Conservation (phyloP, 257 asterid species). For the Fraxinus americana region DNA sequence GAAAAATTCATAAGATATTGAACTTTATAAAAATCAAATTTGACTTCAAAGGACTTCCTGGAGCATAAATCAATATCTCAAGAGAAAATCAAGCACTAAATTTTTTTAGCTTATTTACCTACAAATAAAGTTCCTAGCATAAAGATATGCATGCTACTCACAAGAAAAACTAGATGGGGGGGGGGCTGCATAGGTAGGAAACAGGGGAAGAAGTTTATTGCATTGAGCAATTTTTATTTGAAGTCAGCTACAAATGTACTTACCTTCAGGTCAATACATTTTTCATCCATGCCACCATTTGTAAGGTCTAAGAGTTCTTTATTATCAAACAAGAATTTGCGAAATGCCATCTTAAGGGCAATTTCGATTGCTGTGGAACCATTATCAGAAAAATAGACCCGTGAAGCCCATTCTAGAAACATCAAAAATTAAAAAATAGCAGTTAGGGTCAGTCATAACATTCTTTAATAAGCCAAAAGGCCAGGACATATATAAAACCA, state of each 20-base stretch:
- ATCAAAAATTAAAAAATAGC: conserved; percentile 16
- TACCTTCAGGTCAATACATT: conserved; percentile 72
- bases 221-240: conserved; percentile 14
- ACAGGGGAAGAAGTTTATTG: background rate
- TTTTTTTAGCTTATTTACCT: background rate
- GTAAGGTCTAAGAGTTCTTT: conserved; percentile 39
- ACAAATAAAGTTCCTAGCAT: background rate
- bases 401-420: conserved; percentile 89
- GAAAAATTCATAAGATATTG: background rate
- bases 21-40: background rate
- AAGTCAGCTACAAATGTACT: conserved; percentile 13
- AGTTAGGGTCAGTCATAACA: conserved; percentile 12
- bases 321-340: conserved; percentile 82
- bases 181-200: background rate
- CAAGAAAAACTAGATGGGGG: background rate
- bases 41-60: conserved; percentile 8
- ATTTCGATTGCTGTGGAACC: conserved; percentile 98
- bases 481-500: background rate
- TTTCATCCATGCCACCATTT: conserved; percentile 37
- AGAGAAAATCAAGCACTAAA: conserved; percentile 3
- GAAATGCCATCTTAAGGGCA: conserved; percentile 97
- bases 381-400: conserved; percentile 90
- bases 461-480: conserved; percentile 11
- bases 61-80: conserved; percentile 13
- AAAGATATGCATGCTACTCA: background rate